Evolutionary conservation across 805 yeast species (phyloP).

Genomic region (Saccharomycopsis malanga): DNA sequence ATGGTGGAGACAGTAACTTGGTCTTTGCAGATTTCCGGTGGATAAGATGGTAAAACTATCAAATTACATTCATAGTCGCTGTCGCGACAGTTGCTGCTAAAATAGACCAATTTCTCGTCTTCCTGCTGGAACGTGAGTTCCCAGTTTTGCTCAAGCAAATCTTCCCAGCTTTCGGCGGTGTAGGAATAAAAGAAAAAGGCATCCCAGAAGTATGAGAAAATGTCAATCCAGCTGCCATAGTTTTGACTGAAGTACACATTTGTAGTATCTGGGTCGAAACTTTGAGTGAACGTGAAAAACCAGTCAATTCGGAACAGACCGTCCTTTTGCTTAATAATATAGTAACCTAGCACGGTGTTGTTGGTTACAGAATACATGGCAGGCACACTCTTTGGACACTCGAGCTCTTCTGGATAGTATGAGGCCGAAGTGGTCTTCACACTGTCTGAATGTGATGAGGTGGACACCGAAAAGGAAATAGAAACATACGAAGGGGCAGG

Average conservation of each 20-base stretch:
- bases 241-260: slow-evolving; percentile 8
- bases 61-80: not conserved
- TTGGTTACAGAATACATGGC: slow-evolving; percentile 8
- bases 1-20: not conserved
- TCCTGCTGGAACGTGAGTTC: slow-evolving; percentile 2
- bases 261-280: not conserved
- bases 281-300: slow-evolving; percentile 13
- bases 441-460: not conserved
- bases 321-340: slow-evolving; percentile 2
- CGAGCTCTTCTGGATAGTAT: slow-evolving; percentile 9
- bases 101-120: not conserved
- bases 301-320: slow-evolving; percentile 11
- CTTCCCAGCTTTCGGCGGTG: slow-evolving; percentile 3
- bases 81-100: not conserved
- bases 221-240: slow-evolving; percentile 3
- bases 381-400: slow-evolving; percentile 11
- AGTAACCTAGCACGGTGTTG: slow-evolving; percentile 15
- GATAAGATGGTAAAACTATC: slow-evolving; percentile 6
- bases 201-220: slow-evolving; percentile 6
- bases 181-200: slow-evolving; percentile 15
- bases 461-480: not conserved
- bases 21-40: slow-evolving; percentile 8
- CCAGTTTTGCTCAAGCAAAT: slow-evolving; percentile 7
- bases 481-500: not conserved
- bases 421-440: not conserved